phyloP scores from a whole-genome alignment of 495 filamentous ascomycete species.

The Chaetomium fimeti region DNA sequence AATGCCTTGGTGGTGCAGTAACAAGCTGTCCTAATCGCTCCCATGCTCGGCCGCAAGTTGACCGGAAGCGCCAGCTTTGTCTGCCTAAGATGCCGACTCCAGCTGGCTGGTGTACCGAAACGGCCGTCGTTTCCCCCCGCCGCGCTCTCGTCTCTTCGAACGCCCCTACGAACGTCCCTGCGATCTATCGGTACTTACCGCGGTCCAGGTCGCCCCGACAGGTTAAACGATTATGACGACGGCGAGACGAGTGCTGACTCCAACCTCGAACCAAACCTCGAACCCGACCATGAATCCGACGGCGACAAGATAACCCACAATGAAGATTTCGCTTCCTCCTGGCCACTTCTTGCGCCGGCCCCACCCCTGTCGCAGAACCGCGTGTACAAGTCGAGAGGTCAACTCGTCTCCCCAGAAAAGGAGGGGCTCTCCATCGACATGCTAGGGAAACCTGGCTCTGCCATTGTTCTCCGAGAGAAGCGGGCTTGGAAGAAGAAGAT shows the following conservation, averaged over 20 bases:
- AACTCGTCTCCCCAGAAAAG: slow-evolving; percentile 2
- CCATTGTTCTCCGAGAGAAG: slow-evolving; percentile 43
- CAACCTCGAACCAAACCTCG: background rate
- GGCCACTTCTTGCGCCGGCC: background rate
- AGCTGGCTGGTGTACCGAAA: slow-evolving; percentile 32
- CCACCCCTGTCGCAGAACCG: background rate
- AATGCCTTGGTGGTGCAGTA: slow-evolving; percentile 8
- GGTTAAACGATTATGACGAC: background rate
- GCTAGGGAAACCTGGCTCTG: slow-evolving; percentile 29
- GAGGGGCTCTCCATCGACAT: slow-evolving; percentile 26
- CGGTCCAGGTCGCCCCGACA: background rate
- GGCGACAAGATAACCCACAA: background rate
- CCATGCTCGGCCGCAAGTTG: slow-evolving; percentile 46
- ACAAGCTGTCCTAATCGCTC: slow-evolving; percentile 1
- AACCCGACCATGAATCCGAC: background rate
- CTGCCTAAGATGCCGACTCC: slow-evolving; percentile 51
- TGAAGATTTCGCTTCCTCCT: background rate
- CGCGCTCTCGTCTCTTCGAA: slow-evolving; percentile 5
- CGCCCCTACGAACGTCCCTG: slow-evolving; percentile 1
- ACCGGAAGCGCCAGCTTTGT: slow-evolving; percentile 41
- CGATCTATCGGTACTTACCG: background rate
- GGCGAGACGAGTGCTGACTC: background rate
- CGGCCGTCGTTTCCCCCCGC: slow-evolving; percentile 13
- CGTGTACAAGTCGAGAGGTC: slow-evolving; percentile 14
- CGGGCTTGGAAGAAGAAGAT: background rate